Base-by-base conservation (phyloP, 2,329 filamentous ascomycete genomes). In the Cladosporium colombiae region DNA sequence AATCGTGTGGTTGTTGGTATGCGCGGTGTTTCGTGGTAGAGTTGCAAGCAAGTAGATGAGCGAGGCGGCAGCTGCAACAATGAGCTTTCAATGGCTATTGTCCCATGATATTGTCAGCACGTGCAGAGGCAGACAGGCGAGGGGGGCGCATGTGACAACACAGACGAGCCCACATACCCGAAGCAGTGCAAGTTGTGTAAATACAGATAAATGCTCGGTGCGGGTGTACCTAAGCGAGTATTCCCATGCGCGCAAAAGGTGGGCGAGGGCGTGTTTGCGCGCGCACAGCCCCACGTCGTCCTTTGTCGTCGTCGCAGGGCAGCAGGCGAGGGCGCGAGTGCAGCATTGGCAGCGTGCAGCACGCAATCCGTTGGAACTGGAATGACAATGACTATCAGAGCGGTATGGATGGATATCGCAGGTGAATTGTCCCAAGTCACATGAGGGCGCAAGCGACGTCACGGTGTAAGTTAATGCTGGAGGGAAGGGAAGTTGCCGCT, bases 201-300 rank as follows among this genome's bases (percentile, higher is more conserved):
- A 52, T 29, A 18, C 10, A 23, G 14, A 27, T 7, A 29, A 52
- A 27, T 52, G 16, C 13, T 10, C 29, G 52, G 40, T 25, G 44
- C n/a, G 21, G n/a, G 21, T 46, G 40, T 21, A 46, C 40, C n/a
- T 46, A 46, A 21, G 40, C 1, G 23, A 21, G 35, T 46, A 46
- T 16, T 46, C 2, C 40, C 31, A 60, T 60, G 57, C 37, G 57
- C 49, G 49, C 40, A 21, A 46, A 46, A 46, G 40, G n/a, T 7
- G 40, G n/a, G n/a, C n/a, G 35, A 10, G 16, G 46, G 27, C 37
- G 25, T 46, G 37, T 40, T 25, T n/a, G 33, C 31, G 29, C 37
- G 37, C 37, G 40, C 31, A 62, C 44, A 35, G 59, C 61, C 61
- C 50, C 61, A 63, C 61, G 61, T 63, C 61, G 44, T 62, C 44